Base-by-base conservation (phyloP, 1,139 yeast species). In the Lodderomyces margitis region DNA sequence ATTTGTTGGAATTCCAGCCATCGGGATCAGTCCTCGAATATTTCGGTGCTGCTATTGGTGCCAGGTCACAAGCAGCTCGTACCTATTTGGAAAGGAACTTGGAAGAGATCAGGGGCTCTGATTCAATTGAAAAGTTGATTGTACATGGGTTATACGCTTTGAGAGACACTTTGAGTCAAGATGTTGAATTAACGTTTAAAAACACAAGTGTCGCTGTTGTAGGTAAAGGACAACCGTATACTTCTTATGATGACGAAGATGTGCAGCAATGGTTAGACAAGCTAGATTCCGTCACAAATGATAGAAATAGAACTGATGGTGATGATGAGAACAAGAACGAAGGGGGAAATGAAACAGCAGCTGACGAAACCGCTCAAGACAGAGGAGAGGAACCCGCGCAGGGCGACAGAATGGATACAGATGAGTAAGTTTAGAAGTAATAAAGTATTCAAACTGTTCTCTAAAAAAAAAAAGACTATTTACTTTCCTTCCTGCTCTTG, bases 41-140 rank as follows among this genome's bases (percentile, higher is more conserved):
- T 60, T 80, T 75, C 53, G 98, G 96, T 32, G 85, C 97, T 9
- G 96, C 98, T 34, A 89, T 92, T 59, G 99, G 99, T 38, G 98
- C 99, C 12, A 80, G 99, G 59, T 89, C 98, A 2, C 99, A 92
- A 68, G 98, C 98, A 37, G 97, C 97, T 12, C 80, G 96, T 68
- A 92, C 99, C 2, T 92, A 89, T 57, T 70, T 94, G 59, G 98
- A 92, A 64, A 81, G 96, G 60, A 83, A 83, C 48, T 75, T 83
- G 59, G 89, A 86, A 27, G 70, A 73, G 33, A 86, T 87, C 54
- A 71, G 81, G 30, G 68, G 69, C 41, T 69, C 75, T 30, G 78
- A 83, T 8, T 62, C 78, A 10, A 71, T 83, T 41, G 95, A 88
- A 54, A 81, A 85, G 53, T 78, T 92, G 57, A 81, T 92, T 48